Base-by-base conservation (phyloP, 2,329 filamentous ascomycete genomes). In the Parascedosporium putredinis region DNA sequence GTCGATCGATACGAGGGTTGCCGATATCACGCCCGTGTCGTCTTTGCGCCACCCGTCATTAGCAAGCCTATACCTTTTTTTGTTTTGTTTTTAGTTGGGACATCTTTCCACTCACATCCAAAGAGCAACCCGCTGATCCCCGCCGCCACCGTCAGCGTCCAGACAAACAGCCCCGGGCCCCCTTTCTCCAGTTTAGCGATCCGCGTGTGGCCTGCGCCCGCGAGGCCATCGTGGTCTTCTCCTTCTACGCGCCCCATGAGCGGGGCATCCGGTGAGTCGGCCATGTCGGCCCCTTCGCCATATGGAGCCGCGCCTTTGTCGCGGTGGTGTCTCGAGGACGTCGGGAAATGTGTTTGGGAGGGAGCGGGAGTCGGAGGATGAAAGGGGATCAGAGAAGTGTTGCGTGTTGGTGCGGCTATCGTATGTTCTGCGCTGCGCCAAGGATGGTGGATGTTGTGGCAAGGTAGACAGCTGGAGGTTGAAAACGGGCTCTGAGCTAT, bases 1-100 rank as follows among this genome's bases (percentile, higher is more conserved):
- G 47, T 74, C 75, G 55, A 85, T 75, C 2, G 80, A 82, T 43
- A 86, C 77, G 31, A 86, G 70, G 1, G 80, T 84, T 2, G 81
- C 78, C 27, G 81, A 84, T 50, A 86, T 83, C 14, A 85, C 82
- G 45, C 82, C 80, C 0, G 80, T 84, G 59, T 83, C 80, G 59
- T 83, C 78, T 82, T 10, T 18, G 2, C 5, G 5, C 12, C 3
- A 12, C n/a, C 20, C n/a, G 10, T 5, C 16, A 12, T n/a, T 7
- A 14, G 12, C 14, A 9, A n/a, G n/a, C n/a, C n/a, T n/a, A n/a
- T n/a, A n/a, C n/a, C n/a, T n/a, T n/a, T n/a, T n/a, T n/a, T n/a
- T n/a, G n/a, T n/a, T n/a, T n/a, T n/a, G n/a, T n/a, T n/a, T n/a
- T n/a, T n/a, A n/a, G n/a, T n/a, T n/a, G n/a, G n/a, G n/a, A n/a